These are phyloP conservation scores for Coemansia guatemalensis DNA, from an alignment of 192 early-diverging fungal genomes.

Conservation along the genomic window DNA sequence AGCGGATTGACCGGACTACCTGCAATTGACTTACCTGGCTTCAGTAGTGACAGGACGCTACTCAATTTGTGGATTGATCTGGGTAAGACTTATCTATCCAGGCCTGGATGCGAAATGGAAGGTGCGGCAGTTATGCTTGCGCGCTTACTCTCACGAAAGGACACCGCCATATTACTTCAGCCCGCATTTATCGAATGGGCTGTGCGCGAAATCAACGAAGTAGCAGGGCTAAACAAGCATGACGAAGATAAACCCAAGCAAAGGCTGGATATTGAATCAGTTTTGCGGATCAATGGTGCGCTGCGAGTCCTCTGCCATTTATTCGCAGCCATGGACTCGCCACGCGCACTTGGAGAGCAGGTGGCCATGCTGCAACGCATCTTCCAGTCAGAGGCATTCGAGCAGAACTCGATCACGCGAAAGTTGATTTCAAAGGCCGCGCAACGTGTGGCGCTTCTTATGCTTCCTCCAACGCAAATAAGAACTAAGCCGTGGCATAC, in stretches of 20 bases:
- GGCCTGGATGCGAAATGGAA: constrained; percentile 84
- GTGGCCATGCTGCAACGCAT: constrained; percentile 30
- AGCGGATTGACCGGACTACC: constrained; percentile 54
- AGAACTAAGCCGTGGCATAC: constrained; percentile 63
- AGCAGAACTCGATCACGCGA: constrained; percentile 70
- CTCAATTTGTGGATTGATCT: constrained; percentile 67
- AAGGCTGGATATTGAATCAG: constrained; percentile 22
- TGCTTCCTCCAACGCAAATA: constrained; percentile 68
- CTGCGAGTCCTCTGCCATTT: constrained; percentile 48
- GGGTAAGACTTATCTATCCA: constrained; percentile 65
- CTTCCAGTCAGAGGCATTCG: constrained; percentile 52
- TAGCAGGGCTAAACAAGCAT: not conserved
- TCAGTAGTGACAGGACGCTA: constrained; percentile 42
- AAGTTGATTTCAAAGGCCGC: constrained; percentile 82
- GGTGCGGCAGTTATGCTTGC: constrained; percentile 80
- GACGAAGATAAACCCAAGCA: not conserved
- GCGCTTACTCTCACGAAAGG: constrained; percentile 79
- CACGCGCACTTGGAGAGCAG: constrained; percentile 9
- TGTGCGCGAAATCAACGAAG: constrained; percentile 26
- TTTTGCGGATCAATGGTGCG: constrained; percentile 39
- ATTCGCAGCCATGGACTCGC: constrained; percentile 41
- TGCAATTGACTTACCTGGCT: not conserved
- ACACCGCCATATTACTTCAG: constrained; percentile 63
- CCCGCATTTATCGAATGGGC: constrained; percentile 74
- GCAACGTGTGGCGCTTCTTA: constrained; percentile 81